Conservation (phyloP, 257 asterid species). For the Solanum chilense region DNA sequence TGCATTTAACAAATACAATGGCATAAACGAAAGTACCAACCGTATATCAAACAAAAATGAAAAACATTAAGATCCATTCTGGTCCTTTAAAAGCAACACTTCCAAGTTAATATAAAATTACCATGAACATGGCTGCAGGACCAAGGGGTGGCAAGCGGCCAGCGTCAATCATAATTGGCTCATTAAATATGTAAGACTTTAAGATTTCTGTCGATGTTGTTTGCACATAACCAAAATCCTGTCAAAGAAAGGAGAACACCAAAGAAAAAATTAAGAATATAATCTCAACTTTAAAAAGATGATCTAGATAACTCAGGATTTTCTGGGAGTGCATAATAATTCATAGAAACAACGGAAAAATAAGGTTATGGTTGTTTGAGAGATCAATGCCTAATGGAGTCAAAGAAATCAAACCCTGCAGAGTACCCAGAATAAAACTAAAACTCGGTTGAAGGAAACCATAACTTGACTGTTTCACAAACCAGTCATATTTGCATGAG, state of each 20-base stretch:
- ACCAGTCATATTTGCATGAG: background rate
- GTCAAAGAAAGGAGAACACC: constrained; percentile 12
- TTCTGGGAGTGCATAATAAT: background rate
- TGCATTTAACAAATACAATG: constrained; percentile 27
- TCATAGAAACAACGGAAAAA: background rate
- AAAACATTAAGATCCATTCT: background rate
- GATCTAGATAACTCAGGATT: background rate
- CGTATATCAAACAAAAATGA: background rate
- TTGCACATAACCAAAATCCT: constrained; percentile 99
- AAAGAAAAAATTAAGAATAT: background rate
- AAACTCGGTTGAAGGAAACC: background rate
- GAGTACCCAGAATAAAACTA: background rate
- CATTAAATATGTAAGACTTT: constrained; percentile 90
- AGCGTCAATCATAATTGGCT: constrained; percentile 92
- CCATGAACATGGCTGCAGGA: constrained; percentile 94
- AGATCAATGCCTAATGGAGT: background rate
- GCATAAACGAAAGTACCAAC: constrained; percentile 6
- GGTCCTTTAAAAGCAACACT: background rate
- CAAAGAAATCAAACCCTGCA: background rate
- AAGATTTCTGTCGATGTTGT: constrained; percentile 94
- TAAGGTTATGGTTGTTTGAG: background rate
- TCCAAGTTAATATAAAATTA: constrained; percentile 25
- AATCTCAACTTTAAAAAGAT: background rate
- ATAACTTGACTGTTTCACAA: background rate
- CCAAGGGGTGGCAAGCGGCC: constrained; percentile 84